Conservation (phyloP, 768 basidiomycete species). For the Leccinum incarnatum region DNA sequence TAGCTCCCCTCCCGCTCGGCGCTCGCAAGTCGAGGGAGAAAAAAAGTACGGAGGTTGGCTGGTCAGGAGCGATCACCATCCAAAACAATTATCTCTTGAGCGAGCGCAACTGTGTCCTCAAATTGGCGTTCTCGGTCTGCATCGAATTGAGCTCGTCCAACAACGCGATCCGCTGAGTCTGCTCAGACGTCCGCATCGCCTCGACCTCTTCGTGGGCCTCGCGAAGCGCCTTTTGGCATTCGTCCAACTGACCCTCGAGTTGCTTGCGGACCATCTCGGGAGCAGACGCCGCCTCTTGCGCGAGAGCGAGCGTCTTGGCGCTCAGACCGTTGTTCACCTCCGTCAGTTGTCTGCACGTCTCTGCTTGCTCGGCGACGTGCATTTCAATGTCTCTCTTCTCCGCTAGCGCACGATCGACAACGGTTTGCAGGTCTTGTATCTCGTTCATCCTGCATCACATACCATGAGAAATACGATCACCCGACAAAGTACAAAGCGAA, state of each 20-base stretch:
- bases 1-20: neutral
- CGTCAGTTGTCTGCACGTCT: conserved; percentile 67
- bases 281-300: conserved; percentile 36
- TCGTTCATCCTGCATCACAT: conserved; percentile 58
- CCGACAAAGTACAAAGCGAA: neutral
- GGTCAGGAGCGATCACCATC: neutral
- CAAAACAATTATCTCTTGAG: conserved; percentile 36
- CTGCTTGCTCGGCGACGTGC: conserved; percentile 64
- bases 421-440: conserved; percentile 53
- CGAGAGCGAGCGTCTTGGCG: conserved; percentile 57
- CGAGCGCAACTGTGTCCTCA: conserved; percentile 70
- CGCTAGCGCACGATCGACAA: conserved; percentile 53
- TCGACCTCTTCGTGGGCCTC: conserved; percentile 68
- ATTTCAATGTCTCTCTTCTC: conserved; percentile 73
- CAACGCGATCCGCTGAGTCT: conserved; percentile 77
- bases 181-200: conserved; percentile 65
- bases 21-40: neutral
- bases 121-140: conserved; percentile 72
- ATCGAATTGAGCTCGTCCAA: conserved; percentile 85
- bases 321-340: conserved; percentile 79
- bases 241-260: conserved; percentile 61
- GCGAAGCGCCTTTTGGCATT: conserved; percentile 58
- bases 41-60: neutral
- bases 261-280: conserved; percentile 54
- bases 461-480: neutral